These are phyloP conservation scores for Euphorbia corollata DNA, from an alignment of 441 rosid genomes.

Conservation along the genomic window DNA sequence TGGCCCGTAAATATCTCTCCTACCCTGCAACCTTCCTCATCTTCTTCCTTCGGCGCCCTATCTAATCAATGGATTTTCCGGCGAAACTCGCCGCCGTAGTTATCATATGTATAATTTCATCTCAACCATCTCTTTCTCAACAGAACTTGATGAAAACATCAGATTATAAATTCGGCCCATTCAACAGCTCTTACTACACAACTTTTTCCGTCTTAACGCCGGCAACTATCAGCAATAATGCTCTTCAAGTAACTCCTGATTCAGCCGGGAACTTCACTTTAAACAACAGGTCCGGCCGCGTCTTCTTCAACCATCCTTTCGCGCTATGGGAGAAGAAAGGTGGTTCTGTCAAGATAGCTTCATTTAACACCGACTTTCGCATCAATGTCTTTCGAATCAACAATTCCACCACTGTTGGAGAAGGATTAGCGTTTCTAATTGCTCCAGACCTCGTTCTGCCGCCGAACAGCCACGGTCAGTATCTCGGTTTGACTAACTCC, in stretches of 20 bases:
- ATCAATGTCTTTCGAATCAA: slow-evolving; percentile 34
- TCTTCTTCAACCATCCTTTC: slow-evolving; percentile 28
- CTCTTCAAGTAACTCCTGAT: slow-evolving; percentile 52
- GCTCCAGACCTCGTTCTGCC: slow-evolving; percentile 33
- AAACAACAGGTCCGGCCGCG: slow-evolving; percentile 31
- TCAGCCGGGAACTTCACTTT: slow-evolving; percentile 30
- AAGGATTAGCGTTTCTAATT: slow-evolving; percentile 44
- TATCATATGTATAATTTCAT: not conserved
- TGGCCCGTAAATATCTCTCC: not conserved
- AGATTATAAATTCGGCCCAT: slow-evolving; percentile 28
- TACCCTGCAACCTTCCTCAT: no score
- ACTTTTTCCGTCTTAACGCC: slow-evolving; percentile 20
- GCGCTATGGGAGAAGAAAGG: slow-evolving; percentile 29
- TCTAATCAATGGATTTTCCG: not conserved
- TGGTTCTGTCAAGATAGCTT: slow-evolving; percentile 22
- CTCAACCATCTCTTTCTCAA: slow-evolving; percentile 3
- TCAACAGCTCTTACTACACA: slow-evolving; percentile 26
- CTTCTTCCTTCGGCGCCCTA: not conserved
- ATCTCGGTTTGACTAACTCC: slow-evolving; percentile 44
- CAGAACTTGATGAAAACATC: slow-evolving; percentile 2
- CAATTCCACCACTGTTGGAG: slow-evolving; percentile 26
- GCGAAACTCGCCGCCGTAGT: not conserved
- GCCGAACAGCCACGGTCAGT: slow-evolving; percentile 32
- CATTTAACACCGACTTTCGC: slow-evolving; percentile 41
- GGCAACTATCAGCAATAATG: slow-evolving; percentile 36